Evolutionary conservation across 2,329 filamentous ascomycete species (phyloP).

Genomic region (Verticillium zaregamsianum): DNA sequence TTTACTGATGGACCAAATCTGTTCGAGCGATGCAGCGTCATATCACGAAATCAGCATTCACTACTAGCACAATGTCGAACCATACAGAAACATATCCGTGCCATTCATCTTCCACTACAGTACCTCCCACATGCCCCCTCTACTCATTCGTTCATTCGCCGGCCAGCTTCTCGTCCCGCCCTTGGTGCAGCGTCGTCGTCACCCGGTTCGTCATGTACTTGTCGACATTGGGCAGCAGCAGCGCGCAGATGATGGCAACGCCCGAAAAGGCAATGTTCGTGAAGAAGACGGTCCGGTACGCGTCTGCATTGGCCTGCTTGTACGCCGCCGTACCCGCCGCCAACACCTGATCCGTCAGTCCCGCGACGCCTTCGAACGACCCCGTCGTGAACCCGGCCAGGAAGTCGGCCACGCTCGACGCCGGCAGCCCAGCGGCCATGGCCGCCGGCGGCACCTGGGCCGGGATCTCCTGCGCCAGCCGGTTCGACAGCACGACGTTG

Average conservation of each 20-base stretch:
- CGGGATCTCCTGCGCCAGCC: conserved; percentile 23
- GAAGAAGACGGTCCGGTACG: conserved; percentile 29
- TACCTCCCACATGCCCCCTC: not conserved
- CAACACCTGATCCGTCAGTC: conserved; percentile 23
- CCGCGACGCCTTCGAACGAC: conserved; percentile 22
- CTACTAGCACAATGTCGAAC: not conserved
- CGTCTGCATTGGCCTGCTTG: conserved; percentile 26
- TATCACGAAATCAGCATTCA: not conserved
- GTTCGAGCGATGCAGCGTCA: not conserved
- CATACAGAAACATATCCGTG: not conserved
- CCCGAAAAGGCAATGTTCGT: conserved; percentile 29
- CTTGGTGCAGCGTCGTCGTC: conserved; percentile 25
- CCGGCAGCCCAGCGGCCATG: conserved; percentile 30
- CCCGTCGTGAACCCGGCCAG: conserved; percentile 24
- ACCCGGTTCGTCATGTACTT: conserved; percentile 26
- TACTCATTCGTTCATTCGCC: not conserved
- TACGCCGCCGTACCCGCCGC: conserved; percentile 23
- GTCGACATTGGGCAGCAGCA: conserved; percentile 28
- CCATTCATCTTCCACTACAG: not conserved
- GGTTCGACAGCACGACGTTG: conserved; percentile 26
- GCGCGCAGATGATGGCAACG: conserved; percentile 22
- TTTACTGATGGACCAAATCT: not conserved
- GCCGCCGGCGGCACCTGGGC: conserved; percentile 25
- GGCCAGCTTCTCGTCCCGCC: conserved; percentile 13
- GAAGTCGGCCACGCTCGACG: conserved; percentile 26